Percentiles rank a stretch among this genome's conserved stretches.
Evolutionary conservation across 768 basidiomycete species (phyloP).

Genomic region (Calvatia gigantea): DNA sequence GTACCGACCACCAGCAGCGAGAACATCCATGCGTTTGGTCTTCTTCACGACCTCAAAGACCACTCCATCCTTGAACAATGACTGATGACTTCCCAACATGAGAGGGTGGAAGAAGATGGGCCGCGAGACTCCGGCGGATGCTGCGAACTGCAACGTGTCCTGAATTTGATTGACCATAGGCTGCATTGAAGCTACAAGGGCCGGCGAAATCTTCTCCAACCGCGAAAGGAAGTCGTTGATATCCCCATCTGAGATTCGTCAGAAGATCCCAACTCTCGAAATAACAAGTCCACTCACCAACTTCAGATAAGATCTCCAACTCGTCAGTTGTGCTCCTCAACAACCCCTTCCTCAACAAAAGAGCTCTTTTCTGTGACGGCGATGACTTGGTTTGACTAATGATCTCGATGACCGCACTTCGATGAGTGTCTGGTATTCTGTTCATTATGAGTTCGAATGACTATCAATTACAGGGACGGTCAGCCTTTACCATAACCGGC

Average conservation of each 20-base stretch:
- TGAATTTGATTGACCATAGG: conserved; percentile 60
- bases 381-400: conserved; percentile 64
- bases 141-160: conserved; percentile 55
- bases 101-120: conserved; percentile 68
- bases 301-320: conserved; percentile 65
- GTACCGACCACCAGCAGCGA: conserved; percentile 82
- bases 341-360: conserved; percentile 67
- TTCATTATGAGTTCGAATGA: conserved; percentile 62
- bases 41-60: conserved; percentile 71
- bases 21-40: conserved; percentile 62
- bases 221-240: conserved; percentile 51
- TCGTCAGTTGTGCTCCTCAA: conserved; percentile 68
- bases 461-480: conserved; percentile 33
- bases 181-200: conserved; percentile 43
- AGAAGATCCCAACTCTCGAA: not conserved
- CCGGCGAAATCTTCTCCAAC: conserved; percentile 59
- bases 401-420: conserved; percentile 57
- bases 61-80: conserved; percentile 69
- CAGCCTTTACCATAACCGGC: not conserved
- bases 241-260: conserved; percentile 46
- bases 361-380: conserved; percentile 63
- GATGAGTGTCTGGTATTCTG: conserved; percentile 56
- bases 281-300: conserved; percentile 37
- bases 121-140: conserved; percentile 58
- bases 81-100: conserved; percentile 64